phyloP scores from a whole-genome alignment of 345 rosid genomes.

The Trapa bicornis region DNA sequence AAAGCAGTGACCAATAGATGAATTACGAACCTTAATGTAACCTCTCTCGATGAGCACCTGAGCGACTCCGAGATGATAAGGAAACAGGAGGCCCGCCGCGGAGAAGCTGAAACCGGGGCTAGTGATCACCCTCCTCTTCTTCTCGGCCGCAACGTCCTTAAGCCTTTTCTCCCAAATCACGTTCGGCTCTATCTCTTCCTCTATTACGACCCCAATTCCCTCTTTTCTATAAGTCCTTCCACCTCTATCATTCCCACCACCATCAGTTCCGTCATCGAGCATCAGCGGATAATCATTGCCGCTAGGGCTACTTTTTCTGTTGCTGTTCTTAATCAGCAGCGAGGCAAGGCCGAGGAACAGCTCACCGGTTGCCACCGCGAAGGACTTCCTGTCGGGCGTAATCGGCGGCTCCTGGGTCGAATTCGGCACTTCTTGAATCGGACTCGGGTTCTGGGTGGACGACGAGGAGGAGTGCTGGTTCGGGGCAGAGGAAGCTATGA shows the following conservation, averaged over 20 bases:
- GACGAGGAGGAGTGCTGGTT: background rate
- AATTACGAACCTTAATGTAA: slow-evolving; percentile 58
- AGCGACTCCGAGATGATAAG: slow-evolving; percentile 92
- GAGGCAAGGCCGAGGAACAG: slow-evolving; percentile 62
- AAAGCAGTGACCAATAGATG: background rate
- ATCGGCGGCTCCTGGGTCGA: slow-evolving; percentile 8
- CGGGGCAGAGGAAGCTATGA: slow-evolving; percentile 8
- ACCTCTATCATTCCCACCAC: slow-evolving; percentile 1
- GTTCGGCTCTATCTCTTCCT: slow-evolving; percentile 60
- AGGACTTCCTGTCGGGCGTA: slow-evolving; percentile 37
- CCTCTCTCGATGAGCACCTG: slow-evolving; percentile 76
- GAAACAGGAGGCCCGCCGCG: slow-evolving; percentile 89
- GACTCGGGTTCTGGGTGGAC: background rate
- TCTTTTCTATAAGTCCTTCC: background rate
- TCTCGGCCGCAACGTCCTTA: too few species aligned
- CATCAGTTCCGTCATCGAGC: background rate
- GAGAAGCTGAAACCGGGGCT: slow-evolving; percentile 97
- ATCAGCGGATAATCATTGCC: slow-evolving; percentile 5
- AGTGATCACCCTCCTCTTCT: slow-evolving; percentile 23
- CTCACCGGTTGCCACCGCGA: slow-evolving; percentile 61
- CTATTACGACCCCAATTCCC: slow-evolving; percentile 24
- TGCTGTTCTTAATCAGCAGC: slow-evolving; percentile 22
- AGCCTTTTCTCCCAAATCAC: slow-evolving; percentile 77
- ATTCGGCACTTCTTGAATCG: background rate
- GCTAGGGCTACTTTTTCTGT: slow-evolving; percentile 4